Conservation (phyloP, 495 filamentous ascomycete genomes). For the Annulohypoxylon bovei region DNA sequence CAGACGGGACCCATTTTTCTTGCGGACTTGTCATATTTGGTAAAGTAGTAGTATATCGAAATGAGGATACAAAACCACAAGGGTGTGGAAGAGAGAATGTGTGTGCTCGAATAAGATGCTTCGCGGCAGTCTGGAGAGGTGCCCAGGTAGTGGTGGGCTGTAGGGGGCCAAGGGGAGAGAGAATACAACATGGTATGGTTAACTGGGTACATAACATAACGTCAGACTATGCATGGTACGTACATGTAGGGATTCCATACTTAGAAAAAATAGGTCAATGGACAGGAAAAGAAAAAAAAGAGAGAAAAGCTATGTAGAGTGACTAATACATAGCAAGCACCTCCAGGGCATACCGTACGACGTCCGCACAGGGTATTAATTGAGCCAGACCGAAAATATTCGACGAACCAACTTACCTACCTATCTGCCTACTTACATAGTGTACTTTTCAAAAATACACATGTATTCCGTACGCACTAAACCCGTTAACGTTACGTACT, state of each 20-base stretch:
- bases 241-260: conserved; percentile 24
- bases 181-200: neutral
- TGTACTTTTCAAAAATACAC: neutral
- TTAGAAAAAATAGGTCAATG: conserved; percentile 19
- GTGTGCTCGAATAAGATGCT: conserved; percentile 26
- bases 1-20: conserved; percentile 29
- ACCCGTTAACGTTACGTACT: conserved; percentile 9
- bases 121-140: conserved; percentile 14
- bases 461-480: neutral
- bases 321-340: conserved; percentile 26
- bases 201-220: conserved; percentile 27
- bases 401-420: conserved; percentile 8
- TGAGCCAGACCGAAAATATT: conserved; percentile 25
- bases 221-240: conserved; percentile 36
- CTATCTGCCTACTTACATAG: too few species aligned
- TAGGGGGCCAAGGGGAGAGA: conserved; percentile 19
- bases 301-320: conserved; percentile 20
- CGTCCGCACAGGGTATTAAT: conserved; percentile 22
- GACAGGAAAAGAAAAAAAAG: neutral
- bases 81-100: conserved; percentile 2
- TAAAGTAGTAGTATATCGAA: conserved; percentile 42
- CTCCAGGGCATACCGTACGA: conserved; percentile 36
- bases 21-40: conserved; percentile 34
- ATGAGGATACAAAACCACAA: conserved; percentile 33
- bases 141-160: conserved; percentile 17